Base-by-base conservation (phyloP, 2,329 filamentous ascomycete genomes). In the Didymella pinodella region DNA sequence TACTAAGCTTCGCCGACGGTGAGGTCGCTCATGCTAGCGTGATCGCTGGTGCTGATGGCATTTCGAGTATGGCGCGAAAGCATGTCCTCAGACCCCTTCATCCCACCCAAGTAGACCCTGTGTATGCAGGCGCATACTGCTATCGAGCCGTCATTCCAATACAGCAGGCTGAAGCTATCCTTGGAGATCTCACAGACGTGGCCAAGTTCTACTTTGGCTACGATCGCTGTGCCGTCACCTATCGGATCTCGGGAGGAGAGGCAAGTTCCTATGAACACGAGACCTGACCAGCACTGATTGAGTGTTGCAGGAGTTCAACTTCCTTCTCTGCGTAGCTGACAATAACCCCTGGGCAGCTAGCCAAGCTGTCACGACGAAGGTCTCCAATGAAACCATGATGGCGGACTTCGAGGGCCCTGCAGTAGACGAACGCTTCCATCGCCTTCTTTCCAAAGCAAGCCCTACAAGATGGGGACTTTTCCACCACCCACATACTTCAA, bases 41-140 rank as follows among this genome's bases (percentile, higher is more conserved):
- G 62, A 65, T 82, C 0, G 75, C 83, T 49, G 81, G 81, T 3
- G 80, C 78, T 53, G 82, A 84, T 62, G 82, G 82, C 2, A 80
- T 84, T 62, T 82, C 82, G 32, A 65, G 68, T 14, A 58, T 62
- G 11, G 62, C 65, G 3, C 52, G 70, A 43, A 48, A 66, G 2
- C 57, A 71, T 8, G 65, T 73, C 1, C 60, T 70, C 4, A 48
- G 54, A 1, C 55, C 64, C 3, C 44, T 48, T 16, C 59, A 65
- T 25, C 67, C 69, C 5, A 58, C 65, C 2, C 47, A 54, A 10
- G 63, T 71, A 14, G 50, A 68, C 2, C 68, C 71, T 1, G 60
- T 66, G 2, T 75, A 74, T 46, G 65, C 67, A 20, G 56, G 62
- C 4, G 65, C 64, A 25, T 75, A 75, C 44, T 61, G 59, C 48